These are phyloP conservation scores for Juncus inflexus DNA, from an alignment of 176 grass and related monocot species.

Conservation along the genomic window DNA sequence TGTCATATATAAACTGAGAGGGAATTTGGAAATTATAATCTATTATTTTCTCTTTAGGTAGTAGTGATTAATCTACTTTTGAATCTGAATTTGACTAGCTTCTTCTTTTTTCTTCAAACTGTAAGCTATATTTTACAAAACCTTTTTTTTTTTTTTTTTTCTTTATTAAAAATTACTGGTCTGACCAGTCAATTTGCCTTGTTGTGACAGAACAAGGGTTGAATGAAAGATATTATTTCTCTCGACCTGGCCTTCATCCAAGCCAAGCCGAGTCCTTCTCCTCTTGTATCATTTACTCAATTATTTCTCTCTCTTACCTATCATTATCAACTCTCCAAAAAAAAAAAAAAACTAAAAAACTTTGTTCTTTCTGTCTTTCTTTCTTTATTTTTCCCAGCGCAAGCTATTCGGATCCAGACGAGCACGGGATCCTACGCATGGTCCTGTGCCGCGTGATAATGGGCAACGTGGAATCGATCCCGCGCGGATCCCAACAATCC, in stretches of 20 bases:
- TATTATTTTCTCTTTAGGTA: background rate
- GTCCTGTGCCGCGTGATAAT: slow-evolving; percentile 94
- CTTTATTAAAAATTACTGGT: slow-evolving; percentile 15
- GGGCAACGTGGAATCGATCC: slow-evolving; percentile 95
- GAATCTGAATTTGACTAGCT: background rate
- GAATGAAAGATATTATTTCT: background rate
- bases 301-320: slow-evolving; percentile 25
- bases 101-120: slow-evolving; percentile 16
- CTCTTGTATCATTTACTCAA: slow-evolving; percentile 20
- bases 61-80: background rate
- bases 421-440: slow-evolving; percentile 73
- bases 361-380: background rate
- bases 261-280: slow-evolving; percentile 12
- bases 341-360: slow-evolving; percentile 43
- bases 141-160: slow-evolving; percentile 27
- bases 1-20: no score
- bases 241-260: slow-evolving; percentile 22
- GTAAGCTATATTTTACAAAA: slow-evolving; percentile 11
- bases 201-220: slow-evolving; percentile 29
- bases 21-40: background rate
- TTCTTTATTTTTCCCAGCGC: slow-evolving; percentile 2
- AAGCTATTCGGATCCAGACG: slow-evolving; percentile 83
- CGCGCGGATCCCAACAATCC: slow-evolving; percentile 70
- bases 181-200: slow-evolving; percentile 32
- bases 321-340: slow-evolving; percentile 27